Evolutionary conservation across 2,329 filamentous ascomycete genomes (phyloP).

Genomic region (Zalaria sp.): DNA sequence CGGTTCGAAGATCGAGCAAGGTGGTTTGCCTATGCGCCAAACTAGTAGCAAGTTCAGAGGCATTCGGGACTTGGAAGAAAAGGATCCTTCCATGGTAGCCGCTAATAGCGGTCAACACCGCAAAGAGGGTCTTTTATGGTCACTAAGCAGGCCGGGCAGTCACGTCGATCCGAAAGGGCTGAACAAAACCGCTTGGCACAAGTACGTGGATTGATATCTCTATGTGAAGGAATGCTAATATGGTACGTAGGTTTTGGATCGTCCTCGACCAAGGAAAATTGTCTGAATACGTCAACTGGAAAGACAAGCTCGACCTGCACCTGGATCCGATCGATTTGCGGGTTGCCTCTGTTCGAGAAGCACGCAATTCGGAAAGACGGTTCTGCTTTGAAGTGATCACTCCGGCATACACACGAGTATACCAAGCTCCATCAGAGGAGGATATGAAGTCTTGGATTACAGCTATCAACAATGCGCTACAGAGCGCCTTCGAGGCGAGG

Average conservation of each 20-base stretch:
- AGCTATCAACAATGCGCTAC: slow-evolving; percentile 91
- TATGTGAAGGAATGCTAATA: slow-evolving; percentile 3
- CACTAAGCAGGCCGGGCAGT: slow-evolving; percentile 78
- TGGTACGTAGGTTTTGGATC: slow-evolving; percentile 74
- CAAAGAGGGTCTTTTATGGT: slow-evolving; percentile 92
- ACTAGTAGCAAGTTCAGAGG: slow-evolving; percentile 62
- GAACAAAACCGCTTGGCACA: slow-evolving; percentile 98
- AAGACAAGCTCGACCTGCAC: slow-evolving; percentile 88
- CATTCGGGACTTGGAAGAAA: slow-evolving; percentile 82
- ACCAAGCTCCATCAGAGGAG: slow-evolving; percentile 94
- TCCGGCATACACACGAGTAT: slow-evolving; percentile 87
- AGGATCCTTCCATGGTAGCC: slow-evolving; percentile 40
- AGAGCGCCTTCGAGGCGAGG: slow-evolving; percentile 80
- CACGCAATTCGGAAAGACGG: slow-evolving; percentile 80
- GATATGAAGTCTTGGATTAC: slow-evolving; percentile 96
- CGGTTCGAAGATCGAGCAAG: background rate
- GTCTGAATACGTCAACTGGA: slow-evolving; percentile 99
- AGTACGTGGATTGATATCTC: slow-evolving; percentile 44
- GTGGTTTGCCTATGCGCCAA: slow-evolving; percentile 11
- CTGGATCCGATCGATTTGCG: slow-evolving; percentile 96
- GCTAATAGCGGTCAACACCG: slow-evolving; percentile 50
- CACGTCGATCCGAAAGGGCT: slow-evolving; percentile 91
- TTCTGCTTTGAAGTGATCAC: slow-evolving; percentile 99
- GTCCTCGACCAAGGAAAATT: slow-evolving; percentile 92
- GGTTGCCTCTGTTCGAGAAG: slow-evolving; percentile 92